A percentile compares a stretch with the other conserved stretches of the same genome.
These are phyloP conservation scores for Diaporthe caulivora DNA, from an alignment of 2,329 filamentous ascomycete genomes.

Conservation along the genomic window DNA sequence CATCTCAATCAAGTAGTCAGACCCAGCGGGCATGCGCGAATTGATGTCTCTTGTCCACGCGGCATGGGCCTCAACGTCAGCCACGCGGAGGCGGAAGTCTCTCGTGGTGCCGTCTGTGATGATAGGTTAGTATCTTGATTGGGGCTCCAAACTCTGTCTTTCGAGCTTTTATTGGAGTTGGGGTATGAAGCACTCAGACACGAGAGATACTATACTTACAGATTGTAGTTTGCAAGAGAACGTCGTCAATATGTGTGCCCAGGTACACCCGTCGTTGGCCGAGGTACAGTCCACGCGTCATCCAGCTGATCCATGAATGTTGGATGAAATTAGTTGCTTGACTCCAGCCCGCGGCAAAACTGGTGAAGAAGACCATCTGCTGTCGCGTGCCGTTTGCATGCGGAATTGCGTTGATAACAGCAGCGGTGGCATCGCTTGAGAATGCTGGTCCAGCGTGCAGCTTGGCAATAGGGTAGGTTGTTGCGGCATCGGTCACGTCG, in stretches of 20 bases:
- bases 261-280: constrained; percentile 11
- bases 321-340: constrained; percentile 12
- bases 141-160: too few species aligned
- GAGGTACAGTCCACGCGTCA: constrained; percentile 1
- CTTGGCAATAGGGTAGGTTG: not conserved
- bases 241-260: constrained; percentile 15
- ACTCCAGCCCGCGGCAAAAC: constrained; percentile 2
- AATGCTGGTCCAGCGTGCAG: constrained; percentile 9
- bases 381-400: constrained; percentile 1
- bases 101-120: not conserved
- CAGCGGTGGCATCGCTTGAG: constrained; percentile 9
- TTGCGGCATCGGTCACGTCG: not conserved
- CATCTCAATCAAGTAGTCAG: constrained; percentile 15
- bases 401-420: not conserved
- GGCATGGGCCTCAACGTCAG: not conserved
- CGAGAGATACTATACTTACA: not conserved
- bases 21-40: constrained; percentile 13
- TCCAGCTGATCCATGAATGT: constrained; percentile 15
- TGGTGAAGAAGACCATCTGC: constrained; percentile 20
- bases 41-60: constrained; percentile 11
- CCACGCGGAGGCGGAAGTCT: constrained; percentile 10
- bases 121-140: not conserved
- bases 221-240: not conserved
- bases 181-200: rapidly evolving
- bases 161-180: not conserved